Conservation (phyloP, 108 stramenopile genomes). For the Conticribra guillardii region DNA sequence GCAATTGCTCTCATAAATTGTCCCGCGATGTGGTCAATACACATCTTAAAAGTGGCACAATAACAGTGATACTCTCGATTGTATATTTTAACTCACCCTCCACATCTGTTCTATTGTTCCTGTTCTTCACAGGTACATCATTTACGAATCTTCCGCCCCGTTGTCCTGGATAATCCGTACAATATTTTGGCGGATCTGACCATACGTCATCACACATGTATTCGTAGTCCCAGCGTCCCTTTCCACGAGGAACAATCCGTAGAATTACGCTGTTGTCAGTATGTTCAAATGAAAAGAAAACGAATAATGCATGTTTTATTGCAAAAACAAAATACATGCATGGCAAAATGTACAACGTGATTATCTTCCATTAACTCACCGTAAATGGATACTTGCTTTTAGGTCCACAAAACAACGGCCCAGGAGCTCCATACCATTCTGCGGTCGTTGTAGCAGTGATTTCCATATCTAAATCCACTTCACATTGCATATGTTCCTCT, state of each 20-base stretch:
- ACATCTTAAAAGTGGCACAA: too few species aligned
- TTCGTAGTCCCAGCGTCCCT: slow-evolving; percentile 53
- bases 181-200: slow-evolving; percentile 43
- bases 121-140: slow-evolving; percentile 31
- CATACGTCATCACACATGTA: slow-evolving; percentile 43
- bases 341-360: slow-evolving; percentile 20
- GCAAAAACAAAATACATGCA: slow-evolving; percentile 32
- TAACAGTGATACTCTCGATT: too few species aligned
- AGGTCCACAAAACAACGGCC: slow-evolving; percentile 44
- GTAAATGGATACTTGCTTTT: slow-evolving; percentile 24
- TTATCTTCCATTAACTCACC: slow-evolving; percentile 38
- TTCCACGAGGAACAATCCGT: too few species aligned
- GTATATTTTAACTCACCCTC: slow-evolving; percentile 58
- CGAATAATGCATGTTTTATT: slow-evolving; percentile 1
- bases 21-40: too few species aligned
- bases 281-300: too few species aligned
- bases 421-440: slow-evolving; percentile 53
- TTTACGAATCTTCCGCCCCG: slow-evolving; percentile 38
- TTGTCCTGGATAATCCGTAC: slow-evolving; percentile 43
- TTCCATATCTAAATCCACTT: slow-evolving; percentile 50
- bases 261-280: too few species aligned
- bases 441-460: slow-evolving; percentile 40
- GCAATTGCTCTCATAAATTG: too few species aligned
- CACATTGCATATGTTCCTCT: slow-evolving; percentile 53
- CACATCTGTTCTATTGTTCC: slow-evolving; percentile 42